These are phyloP conservation scores for Nothophytophthora sp. DNA, from an alignment of 352 stramenopile genomes.

Conservation along the genomic window DNA sequence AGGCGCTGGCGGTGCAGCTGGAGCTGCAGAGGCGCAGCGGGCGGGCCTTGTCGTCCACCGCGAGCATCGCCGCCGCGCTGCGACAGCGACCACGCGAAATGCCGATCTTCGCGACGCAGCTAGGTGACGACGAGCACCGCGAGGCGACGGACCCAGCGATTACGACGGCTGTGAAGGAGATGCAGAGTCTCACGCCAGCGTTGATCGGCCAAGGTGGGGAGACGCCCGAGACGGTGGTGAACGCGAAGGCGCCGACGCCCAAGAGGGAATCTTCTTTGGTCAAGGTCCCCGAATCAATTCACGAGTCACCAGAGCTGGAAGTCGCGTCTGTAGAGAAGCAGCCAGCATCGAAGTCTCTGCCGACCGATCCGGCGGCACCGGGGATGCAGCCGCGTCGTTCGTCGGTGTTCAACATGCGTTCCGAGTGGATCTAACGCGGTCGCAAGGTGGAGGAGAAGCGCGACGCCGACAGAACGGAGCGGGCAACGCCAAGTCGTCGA, in stretches of 20 bases:
- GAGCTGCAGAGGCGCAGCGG: conserved; percentile 35
- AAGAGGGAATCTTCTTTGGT: conserved; percentile 18
- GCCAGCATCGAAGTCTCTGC: not conserved
- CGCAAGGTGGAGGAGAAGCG: not conserved
- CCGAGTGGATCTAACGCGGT: conserved; percentile 37
- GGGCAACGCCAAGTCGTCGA: conserved; percentile 13
- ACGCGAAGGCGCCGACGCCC: conserved; percentile 18
- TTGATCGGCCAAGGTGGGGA: conserved; percentile 27
- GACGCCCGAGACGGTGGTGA: conserved; percentile 24
- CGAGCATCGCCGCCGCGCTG: conserved; percentile 38
- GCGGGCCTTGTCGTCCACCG: conserved; percentile 35
- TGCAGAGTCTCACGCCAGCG: conserved; percentile 31
- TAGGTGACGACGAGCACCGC: conserved; percentile 20
- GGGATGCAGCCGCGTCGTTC: conserved; percentile 34
- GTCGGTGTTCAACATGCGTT: conserved; percentile 44
- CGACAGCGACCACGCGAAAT: conserved; percentile 29
- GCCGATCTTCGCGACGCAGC: conserved; percentile 31
- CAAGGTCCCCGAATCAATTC: conserved; percentile 22
- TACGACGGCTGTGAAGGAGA: conserved; percentile 24
- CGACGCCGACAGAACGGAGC: conserved; percentile 15
- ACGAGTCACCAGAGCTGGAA: conserved; percentile 24
- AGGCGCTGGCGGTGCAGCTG: conserved; percentile 31
- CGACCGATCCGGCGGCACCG: conserved; percentile 13
- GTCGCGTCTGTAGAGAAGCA: conserved; percentile 17
- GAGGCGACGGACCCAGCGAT: conserved; percentile 20